Base-by-base conservation (phyloP, 139 green algal species). In the Gonium pectorale region DNA sequence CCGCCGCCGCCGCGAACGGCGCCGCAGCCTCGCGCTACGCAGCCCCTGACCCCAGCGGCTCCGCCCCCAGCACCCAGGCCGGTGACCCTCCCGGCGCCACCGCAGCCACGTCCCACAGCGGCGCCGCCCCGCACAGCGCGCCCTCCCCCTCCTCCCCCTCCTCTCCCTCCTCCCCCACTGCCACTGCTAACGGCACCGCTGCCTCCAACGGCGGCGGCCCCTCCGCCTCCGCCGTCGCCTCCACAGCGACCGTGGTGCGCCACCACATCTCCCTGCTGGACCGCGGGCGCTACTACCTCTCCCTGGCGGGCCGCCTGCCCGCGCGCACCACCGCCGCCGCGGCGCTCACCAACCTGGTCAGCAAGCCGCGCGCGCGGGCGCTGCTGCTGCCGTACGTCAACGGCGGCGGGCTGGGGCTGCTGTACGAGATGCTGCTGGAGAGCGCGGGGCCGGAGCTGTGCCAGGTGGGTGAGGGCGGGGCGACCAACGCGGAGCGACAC, bases 351-450 rank as follows among this genome's bases (percentile, higher is more conserved):
- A 71, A 70, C 49, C 33, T 85, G 15, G 24, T 52, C 35, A 59
- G 15, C 79, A 67, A 67, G 35, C 64, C 44, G 4, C 64, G 64
- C 0, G 79, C 79, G 11, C 64, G 79, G 17, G 29, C 43, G 17
- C 33, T 69, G 40, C 84, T 82, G 49, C 72, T 77, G 51, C 86
- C 80, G 56, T 74, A 89, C 38, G 85, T 91, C 29, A 91, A 91
- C 43, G 85, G 73, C 8, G 88, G 84, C 26, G 88, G 88, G 24
- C 74, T 91, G 80, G 44, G 19, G 26, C 72, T 89, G 56, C 73
- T 91, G 60, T 91, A 91, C 74, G 63, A 84, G 24, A 89, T 89
- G 38, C 77, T 91, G 31, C 46, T 91, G 51, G 88, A 91, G 38
- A 75, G 35, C 21, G 66, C 85, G 2, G 35, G 63, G 51, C 80